These are phyloP conservation scores for Trypanosoma theileri DNA, from an alignment of 208 protist genomes.

Conservation along the genomic window DNA sequence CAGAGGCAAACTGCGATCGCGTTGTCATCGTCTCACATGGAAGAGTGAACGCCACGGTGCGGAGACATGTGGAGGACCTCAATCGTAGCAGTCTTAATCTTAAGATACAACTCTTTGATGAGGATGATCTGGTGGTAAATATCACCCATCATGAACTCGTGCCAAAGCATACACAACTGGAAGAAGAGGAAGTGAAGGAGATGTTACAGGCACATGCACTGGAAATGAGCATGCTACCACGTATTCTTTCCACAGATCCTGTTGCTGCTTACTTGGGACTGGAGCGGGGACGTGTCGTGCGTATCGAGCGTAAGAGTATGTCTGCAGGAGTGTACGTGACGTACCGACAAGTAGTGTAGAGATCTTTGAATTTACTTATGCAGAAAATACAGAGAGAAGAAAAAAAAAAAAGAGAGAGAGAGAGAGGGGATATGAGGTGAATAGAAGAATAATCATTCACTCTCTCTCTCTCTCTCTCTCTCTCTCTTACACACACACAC, in stretches of 20 bases:
- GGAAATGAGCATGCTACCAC: conserved; percentile 94
- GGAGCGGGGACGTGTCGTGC: conserved; percentile 91
- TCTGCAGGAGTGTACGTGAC: conserved; percentile 98
- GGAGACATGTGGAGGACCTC: conserved; percentile 65
- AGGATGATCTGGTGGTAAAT: conserved; percentile 96
- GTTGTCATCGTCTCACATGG: conserved; percentile 66
- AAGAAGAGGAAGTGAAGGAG: conserved; percentile 77
- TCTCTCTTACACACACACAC: too few relatives aligned
- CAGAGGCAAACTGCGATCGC: conserved; percentile 49
- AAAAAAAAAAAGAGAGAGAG: conserved; percentile 2
- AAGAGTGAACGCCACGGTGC: conserved; percentile 68
- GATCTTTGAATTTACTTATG: neutral
- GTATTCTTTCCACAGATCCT: conserved; percentile 94
- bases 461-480: too few relatives aligned
- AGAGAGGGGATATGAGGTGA: neutral
- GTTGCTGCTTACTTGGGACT: conserved; percentile 97
- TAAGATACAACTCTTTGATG: conserved; percentile 94
- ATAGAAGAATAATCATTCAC: neutral
- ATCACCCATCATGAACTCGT: conserved; percentile 98
- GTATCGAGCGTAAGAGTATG: conserved; percentile 96
- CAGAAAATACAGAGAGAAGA: too few relatives aligned
- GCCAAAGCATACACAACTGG: conserved; percentile 93
- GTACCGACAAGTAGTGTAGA: conserved; percentile 95
- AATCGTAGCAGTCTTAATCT: conserved; percentile 63
- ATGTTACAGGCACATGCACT: conserved; percentile 93